Conservation (phyloP, 331 rosid species). For the Quercus lobata region DNA sequence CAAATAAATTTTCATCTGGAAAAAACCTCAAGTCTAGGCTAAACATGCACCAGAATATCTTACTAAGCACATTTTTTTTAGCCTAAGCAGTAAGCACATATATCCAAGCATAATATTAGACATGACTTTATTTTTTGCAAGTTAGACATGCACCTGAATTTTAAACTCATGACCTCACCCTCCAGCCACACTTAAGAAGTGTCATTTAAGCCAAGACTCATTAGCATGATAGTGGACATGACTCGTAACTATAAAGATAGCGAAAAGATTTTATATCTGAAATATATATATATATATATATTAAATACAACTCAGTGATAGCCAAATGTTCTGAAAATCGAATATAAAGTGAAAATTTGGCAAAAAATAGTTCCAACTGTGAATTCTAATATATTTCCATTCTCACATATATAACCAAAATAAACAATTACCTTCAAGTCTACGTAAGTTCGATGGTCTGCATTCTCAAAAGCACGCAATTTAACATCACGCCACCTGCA, state of each 20-base stretch:
- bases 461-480: slow-evolving; percentile 76
- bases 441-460: slow-evolving; percentile 93
- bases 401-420: not conserved
- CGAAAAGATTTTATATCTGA: not conserved
- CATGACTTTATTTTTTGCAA: no score
- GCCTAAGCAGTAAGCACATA: no score
- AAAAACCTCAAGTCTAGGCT: not conserved
- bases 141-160: no score
- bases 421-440: slow-evolving; percentile 70
- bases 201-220: no score
- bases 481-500: slow-evolving; percentile 98
- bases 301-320: not conserved
- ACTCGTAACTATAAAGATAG: not conserved
- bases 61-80: no score
- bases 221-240: no score
- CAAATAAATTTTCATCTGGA: not conserved
- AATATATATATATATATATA: not conserved
- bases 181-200: no score
- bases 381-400: not conserved
- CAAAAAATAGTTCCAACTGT: not conserved
- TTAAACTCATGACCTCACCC: no score
- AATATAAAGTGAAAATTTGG: not conserved
- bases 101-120: no score
- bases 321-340: not conserved
- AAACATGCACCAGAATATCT: no score